These are phyloP conservation scores for Cyclotella atomus DNA, from an alignment of 108 stramenopile species.

Conservation along the genomic window DNA sequence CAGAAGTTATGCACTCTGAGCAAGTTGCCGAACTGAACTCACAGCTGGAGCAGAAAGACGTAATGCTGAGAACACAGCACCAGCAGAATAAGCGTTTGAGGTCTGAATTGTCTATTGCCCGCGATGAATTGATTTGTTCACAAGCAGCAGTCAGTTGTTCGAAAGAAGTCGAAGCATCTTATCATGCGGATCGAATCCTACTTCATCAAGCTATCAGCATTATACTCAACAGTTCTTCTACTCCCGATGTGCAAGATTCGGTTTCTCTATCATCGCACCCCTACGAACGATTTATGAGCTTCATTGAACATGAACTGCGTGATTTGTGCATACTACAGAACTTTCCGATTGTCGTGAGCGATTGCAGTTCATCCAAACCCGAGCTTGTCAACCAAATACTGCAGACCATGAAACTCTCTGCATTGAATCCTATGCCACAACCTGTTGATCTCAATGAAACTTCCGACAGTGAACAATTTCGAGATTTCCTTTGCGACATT, in stretches of 20 bases:
- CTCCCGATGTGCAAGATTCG: not conserved
- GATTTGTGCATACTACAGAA: slow-evolving; percentile 6
- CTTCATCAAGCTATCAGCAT: not conserved
- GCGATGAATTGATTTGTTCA: slow-evolving; percentile 8
- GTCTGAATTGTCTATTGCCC: slow-evolving; percentile 12
- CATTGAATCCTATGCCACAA: not conserved
- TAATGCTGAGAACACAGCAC: not conserved
- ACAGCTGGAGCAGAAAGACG: not conserved
- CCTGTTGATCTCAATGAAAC: not conserved
- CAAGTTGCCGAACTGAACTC: not conserved
- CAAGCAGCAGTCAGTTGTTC: slow-evolving; percentile 18
- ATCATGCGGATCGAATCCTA: not conserved
- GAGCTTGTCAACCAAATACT: not conserved
- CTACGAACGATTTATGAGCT: not conserved
- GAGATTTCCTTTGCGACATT: slow-evolving; percentile 21
- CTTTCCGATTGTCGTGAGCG: not conserved
- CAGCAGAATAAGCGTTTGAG: not conserved
- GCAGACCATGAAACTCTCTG: not conserved
- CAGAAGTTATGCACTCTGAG: not conserved
- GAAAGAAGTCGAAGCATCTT: slow-evolving; percentile 5
- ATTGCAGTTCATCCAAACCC: not conserved
- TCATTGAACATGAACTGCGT: slow-evolving; percentile 7
- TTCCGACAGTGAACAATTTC: not conserved
- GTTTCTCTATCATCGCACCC: not conserved
- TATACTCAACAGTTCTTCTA: not conserved